Base-by-base conservation (phyloP, 2,329 filamentous ascomycete species). In the Trichoderma gracile region DNA sequence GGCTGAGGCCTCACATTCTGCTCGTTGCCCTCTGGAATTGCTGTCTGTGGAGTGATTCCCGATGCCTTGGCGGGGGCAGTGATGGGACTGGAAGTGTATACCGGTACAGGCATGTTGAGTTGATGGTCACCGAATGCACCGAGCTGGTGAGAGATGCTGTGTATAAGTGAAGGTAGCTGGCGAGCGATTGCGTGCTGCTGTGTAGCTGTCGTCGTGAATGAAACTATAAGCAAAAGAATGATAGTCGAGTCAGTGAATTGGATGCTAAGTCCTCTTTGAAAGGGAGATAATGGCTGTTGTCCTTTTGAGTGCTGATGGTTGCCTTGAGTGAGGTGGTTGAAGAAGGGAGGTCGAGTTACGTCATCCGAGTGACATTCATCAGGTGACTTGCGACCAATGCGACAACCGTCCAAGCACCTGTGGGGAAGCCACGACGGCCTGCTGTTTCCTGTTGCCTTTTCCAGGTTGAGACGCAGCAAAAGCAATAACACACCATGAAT, bases 81-180 rank as follows among this genome's bases (percentile, higher is more conserved):
- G 73, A 88, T 86, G 52, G 86, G 86, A 72, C 84, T 86, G 62
- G 82, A 74, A 42, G 80, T 82, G 74, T 86, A 86, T 47, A 88
- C 81, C 54, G 82, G 83, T 67, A 89, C 81, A 55, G 85, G 80
- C 86, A 88, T 88, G n/a, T 53, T 77, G 71, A 65, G 21, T 38
- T 21, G 27, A 45, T 9, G 40, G 17, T 38, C 19, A 56, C 23
- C 19, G 19, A 47, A 38, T 45, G 50, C 43, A 47, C 60, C 21
- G 40, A 57, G 25, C 53, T 49, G 42, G 38, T 40, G 43, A 58
- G 52, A 43, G 40, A 47, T 58, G 58, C 15, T 3, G 10, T 4
- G 33, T 62, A 46, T 23, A 38, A 50, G 40, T 53, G 40, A 43
- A 23, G 25, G 19, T 33, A 6, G 25, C 2, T 27, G 19, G 53